A percentile compares a stretch with the other conserved stretches of the same genome.
Conservation (phyloP, 1,284 basidiomycete species). For the Heterobasidion parviporum region DNA sequence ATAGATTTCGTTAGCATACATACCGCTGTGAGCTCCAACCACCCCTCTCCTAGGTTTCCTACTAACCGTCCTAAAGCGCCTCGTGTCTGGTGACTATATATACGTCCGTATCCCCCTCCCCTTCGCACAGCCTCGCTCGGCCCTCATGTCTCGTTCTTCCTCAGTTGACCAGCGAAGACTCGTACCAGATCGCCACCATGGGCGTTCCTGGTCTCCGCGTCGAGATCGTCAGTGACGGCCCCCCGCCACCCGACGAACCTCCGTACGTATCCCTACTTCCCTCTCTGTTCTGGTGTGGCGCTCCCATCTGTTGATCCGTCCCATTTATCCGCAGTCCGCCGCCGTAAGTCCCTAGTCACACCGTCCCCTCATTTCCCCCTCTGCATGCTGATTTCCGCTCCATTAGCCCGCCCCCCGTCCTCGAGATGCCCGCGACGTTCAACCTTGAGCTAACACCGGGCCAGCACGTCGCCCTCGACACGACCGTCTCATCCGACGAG, state of each 20-base stretch:
- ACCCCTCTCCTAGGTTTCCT: slow-evolving; percentile 6
- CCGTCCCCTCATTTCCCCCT: background rate
- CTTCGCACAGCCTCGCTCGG: background rate
- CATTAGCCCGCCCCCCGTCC: slow-evolving; percentile 64
- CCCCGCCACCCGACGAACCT: slow-evolving; percentile 69
- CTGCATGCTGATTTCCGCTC: background rate
- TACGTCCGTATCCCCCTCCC: slow-evolving; percentile 42
- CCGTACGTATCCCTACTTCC: slow-evolving; percentile 43
- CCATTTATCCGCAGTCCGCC: slow-evolving; percentile 37
- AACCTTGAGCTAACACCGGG: slow-evolving; percentile 69
- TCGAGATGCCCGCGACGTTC: slow-evolving; percentile 80
- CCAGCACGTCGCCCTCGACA: slow-evolving; percentile 68
- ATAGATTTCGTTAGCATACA: slow-evolving; percentile 77
- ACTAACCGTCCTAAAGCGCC: slow-evolving; percentile 37
- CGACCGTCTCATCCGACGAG: slow-evolving; percentile 63
- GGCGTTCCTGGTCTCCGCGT: slow-evolving; percentile 71
- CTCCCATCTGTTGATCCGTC: background rate
- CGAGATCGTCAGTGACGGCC: slow-evolving; percentile 73
- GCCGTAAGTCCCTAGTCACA: slow-evolving; percentile 43
- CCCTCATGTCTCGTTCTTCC: slow-evolving; percentile 6
- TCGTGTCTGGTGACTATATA: slow-evolving; percentile 70
- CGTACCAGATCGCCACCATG: slow-evolving; percentile 74
- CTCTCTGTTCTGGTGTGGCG: background rate
- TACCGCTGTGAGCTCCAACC: slow-evolving; percentile 51
- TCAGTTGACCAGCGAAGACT: slow-evolving; percentile 72